A percentile compares a stretch with the other conserved stretches of the same genome.
Conservation (phyloP, 129 eudicot species). For the Logfia minima region DNA sequence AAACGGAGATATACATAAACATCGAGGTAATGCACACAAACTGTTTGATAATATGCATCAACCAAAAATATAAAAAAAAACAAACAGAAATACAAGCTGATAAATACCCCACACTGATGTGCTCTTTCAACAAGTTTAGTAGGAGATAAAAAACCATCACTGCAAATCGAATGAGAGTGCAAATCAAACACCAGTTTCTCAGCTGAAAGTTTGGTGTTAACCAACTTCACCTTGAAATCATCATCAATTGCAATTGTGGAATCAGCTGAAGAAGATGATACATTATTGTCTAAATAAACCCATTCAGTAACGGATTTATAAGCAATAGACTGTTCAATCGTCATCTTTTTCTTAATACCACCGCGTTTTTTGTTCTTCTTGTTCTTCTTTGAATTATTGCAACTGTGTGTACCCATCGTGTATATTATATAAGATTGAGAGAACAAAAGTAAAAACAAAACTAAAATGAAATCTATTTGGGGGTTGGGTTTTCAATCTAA, state of each 20-base stretch:
- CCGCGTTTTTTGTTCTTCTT: slow-evolving; percentile 78
- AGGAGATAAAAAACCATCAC: slow-evolving; percentile 97
- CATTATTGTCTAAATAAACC: slow-evolving; percentile 60
- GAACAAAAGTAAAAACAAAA: neutral
- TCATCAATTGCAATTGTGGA: slow-evolving; percentile 40
- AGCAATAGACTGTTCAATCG: slow-evolving; percentile 64
- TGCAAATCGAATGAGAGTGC: slow-evolving; percentile 81
- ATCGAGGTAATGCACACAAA: slow-evolving; percentile 22
- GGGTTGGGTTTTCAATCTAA: slow-evolving; percentile 23
- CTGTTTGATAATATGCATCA: slow-evolving; percentile 25
- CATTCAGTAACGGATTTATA: slow-evolving; percentile 77
- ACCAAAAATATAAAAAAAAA: neutral
- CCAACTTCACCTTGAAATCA: slow-evolving; percentile 53
- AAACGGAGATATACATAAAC: neutral
- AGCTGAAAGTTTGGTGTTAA: slow-evolving; percentile 45
- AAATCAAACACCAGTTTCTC: slow-evolving; percentile 87
- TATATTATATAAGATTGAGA: neutral
- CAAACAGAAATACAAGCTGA: slow-evolving; percentile 18
- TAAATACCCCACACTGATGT: slow-evolving; percentile 84
- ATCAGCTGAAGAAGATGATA: neutral
- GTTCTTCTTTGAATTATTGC: slow-evolving; percentile 44
- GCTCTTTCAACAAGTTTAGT: slow-evolving; percentile 85
- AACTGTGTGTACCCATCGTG: slow-evolving; percentile 33
- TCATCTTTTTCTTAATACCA: slow-evolving; percentile 72
- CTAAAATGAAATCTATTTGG: slow-evolving; percentile 14